Evolutionary conservation across 1,284 basidiomycete species (phyloP).

Genomic region (Cyathus olla): DNA sequence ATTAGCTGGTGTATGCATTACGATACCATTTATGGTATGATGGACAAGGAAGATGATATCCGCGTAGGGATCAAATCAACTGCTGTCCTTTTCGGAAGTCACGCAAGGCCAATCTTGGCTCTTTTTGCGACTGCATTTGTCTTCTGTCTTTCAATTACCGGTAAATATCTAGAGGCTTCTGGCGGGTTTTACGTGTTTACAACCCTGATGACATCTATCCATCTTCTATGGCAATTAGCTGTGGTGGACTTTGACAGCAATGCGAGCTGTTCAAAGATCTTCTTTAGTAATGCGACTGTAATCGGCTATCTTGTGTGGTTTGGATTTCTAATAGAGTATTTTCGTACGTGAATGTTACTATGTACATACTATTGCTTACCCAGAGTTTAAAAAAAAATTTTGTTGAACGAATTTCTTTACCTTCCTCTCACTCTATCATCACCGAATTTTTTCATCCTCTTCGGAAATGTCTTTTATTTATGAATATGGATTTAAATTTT

Average conservation of each 20-base stretch:
- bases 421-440: too few species aligned
- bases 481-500: too few species aligned
- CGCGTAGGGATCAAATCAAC: slow-evolving; percentile 68
- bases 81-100: slow-evolving; percentile 60
- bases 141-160: slow-evolving; percentile 27
- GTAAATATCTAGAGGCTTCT: slow-evolving; percentile 24
- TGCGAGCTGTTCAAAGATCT: slow-evolving; percentile 16
- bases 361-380: too few species aligned
- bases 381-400: too few species aligned
- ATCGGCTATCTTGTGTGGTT: background rate
- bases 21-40: slow-evolving; percentile 73
- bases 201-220: slow-evolving; percentile 51
- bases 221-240: slow-evolving; percentile 58
- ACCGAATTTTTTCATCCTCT: too few species aligned
- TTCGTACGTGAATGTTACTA: too few species aligned
- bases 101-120: slow-evolving; percentile 54
- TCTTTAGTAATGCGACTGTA: background rate
- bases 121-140: slow-evolving; percentile 56
- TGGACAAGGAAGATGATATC: slow-evolving; percentile 65
- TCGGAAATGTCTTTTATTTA: too few species aligned
- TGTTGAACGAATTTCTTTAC: too few species aligned
- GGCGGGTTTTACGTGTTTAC: slow-evolving; percentile 50
- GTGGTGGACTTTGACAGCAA: slow-evolving; percentile 41
- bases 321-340: background rate
- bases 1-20: slow-evolving; percentile 60